phyloP scores from a whole-genome alignment of 2,329 filamentous ascomycete genomes.

The Aureobasidium sp. region DNA sequence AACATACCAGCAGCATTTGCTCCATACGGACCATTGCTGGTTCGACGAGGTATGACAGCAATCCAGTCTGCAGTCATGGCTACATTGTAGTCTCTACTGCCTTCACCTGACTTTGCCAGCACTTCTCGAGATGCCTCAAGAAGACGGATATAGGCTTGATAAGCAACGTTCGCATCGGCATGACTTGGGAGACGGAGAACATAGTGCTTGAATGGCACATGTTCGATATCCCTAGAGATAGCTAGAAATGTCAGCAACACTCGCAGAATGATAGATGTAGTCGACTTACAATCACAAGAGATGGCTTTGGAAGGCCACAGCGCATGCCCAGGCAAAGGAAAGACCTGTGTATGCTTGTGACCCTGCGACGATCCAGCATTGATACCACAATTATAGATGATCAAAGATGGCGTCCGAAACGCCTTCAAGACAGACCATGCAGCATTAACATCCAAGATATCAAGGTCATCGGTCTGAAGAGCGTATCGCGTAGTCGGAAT shows the following conservation, averaged over 20 bases:
- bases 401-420: slow-evolving; percentile 28
- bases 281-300: slow-evolving; percentile 6
- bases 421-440: slow-evolving; percentile 32
- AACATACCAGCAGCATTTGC: slow-evolving; percentile 33
- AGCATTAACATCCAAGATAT: slow-evolving; percentile 31
- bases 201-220: slow-evolving; percentile 16
- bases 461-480: slow-evolving; percentile 34
- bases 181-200: slow-evolving; percentile 8
- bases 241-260: background rate
- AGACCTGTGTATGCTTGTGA: slow-evolving; percentile 42
- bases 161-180: slow-evolving; percentile 13
- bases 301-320: slow-evolving; percentile 20
- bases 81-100: slow-evolving; percentile 29
- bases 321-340: slow-evolving; percentile 27
- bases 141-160: slow-evolving; percentile 20
- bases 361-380: slow-evolving; percentile 38
- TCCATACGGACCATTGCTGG: slow-evolving; percentile 21
- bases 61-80: slow-evolving; percentile 30
- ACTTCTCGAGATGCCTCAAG: background rate
- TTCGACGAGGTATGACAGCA: slow-evolving; percentile 29
- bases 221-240: background rate
- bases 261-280: background rate
- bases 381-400: slow-evolving; percentile 42
- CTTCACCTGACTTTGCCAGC: slow-evolving; percentile 14
- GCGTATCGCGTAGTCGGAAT: slow-evolving; percentile 35